Conservation (phyloP, 129 eudicot species). For the Pseudognaphalium luteoalbum region DNA sequence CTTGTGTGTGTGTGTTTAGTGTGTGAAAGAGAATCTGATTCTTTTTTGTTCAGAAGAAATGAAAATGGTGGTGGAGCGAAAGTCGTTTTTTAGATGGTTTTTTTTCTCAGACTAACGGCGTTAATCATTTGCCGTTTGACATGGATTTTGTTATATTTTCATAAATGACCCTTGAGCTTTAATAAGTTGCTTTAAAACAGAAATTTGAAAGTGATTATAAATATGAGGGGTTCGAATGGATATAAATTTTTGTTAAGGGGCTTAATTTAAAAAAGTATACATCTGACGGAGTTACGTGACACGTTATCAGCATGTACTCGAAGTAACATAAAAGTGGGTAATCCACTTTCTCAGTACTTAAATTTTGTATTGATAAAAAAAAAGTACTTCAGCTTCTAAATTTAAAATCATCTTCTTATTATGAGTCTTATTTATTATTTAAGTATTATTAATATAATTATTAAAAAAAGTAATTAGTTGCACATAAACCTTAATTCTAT, state of each 20-base stretch:
- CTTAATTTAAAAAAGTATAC: neutral
- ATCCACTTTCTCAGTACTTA: neutral
- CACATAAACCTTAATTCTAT: too few species aligned
- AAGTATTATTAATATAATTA: too few species aligned
- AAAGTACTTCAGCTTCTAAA: too few species aligned
- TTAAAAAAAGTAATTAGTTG: too few species aligned
- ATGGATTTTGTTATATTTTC: neutral
- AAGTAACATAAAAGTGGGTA: neutral
- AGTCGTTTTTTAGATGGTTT: conserved; percentile 33
- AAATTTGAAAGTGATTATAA: too few species aligned
- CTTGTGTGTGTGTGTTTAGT: conserved; percentile 8
- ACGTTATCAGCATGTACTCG: conserved; percentile 1
- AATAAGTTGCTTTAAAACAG: too few species aligned
- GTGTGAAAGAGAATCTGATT: conserved; percentile 46
- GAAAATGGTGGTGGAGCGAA: conserved; percentile 31
- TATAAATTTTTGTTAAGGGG: neutral
- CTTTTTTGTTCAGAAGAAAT: conserved; percentile 34
- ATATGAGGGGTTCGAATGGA: too few species aligned
- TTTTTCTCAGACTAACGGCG: conserved; percentile 32
- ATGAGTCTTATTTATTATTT: too few species aligned
- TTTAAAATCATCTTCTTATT: too few species aligned
- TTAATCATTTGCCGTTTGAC: conserved; percentile 25
- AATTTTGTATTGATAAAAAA: too few species aligned
- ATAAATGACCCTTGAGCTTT: neutral
- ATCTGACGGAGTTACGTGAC: conserved; percentile 1